phyloP scores from a whole-genome alignment of 768 basidiomycete species.

The Leucocoprinus sp. region DNA sequence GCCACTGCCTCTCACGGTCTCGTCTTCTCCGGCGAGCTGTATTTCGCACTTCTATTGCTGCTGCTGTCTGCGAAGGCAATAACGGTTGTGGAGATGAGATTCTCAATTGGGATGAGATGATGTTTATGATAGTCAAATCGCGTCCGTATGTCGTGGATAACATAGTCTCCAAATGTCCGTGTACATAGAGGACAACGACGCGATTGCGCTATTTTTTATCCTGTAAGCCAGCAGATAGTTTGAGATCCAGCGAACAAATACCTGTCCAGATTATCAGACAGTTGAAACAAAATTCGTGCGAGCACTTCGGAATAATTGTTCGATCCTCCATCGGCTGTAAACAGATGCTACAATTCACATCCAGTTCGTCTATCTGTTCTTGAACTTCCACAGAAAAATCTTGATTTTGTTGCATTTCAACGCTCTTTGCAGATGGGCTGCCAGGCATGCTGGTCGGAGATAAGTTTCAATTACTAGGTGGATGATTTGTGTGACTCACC shows the following conservation, averaged over 20 bases:
- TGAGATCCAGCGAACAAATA: no score
- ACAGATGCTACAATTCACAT: constrained; percentile 79
- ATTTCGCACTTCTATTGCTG: constrained; percentile 21
- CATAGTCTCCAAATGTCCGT: constrained; percentile 55
- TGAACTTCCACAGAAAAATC: no score
- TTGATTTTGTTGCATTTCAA: no score
- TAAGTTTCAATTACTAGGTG: no score
- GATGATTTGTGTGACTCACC: no score
- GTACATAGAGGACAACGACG: constrained; percentile 73
- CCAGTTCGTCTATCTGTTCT: constrained; percentile 30
- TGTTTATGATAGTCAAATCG: constrained; percentile 78
- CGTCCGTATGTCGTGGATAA: constrained; percentile 75
- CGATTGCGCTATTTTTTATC: constrained; percentile 82
- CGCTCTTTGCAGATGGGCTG: no score
- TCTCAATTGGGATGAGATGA: constrained; percentile 58
- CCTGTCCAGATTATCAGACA: constrained; percentile 85
- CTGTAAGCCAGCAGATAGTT: no score
- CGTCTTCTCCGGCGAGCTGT: constrained; percentile 22
- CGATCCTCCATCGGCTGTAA: constrained; percentile 69
- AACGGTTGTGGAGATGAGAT: constrained; percentile 33
- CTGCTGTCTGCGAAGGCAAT: constrained; percentile 19
- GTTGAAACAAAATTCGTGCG: constrained; percentile 92
- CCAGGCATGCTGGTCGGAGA: no score
- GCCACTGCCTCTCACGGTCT: constrained; percentile 37
- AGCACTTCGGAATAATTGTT: constrained; percentile 76